Conservation (phyloP, 2,329 filamentous ascomycete genomes). For the Elsinoe perseae region DNA sequence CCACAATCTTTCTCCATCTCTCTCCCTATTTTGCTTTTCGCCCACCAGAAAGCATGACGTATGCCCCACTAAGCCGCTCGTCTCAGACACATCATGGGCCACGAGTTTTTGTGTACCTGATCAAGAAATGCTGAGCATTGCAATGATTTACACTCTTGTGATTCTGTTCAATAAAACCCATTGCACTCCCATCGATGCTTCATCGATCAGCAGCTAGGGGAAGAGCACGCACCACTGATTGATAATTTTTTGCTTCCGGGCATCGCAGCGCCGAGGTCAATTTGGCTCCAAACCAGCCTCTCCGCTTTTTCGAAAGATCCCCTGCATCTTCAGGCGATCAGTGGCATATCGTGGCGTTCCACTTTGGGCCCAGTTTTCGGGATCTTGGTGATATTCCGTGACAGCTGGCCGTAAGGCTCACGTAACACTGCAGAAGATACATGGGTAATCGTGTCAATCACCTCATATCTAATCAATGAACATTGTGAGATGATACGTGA, state of each 20-base stretch:
- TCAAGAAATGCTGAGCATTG: background rate
- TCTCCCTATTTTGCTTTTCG: background rate
- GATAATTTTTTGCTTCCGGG: constrained; percentile 15
- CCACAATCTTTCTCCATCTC: background rate
- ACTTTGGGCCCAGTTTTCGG: constrained; percentile 3
- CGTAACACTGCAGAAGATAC: constrained; percentile 5
- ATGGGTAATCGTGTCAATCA: background rate
- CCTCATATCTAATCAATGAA: background rate
- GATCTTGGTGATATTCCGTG: background rate
- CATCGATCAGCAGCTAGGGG: background rate
- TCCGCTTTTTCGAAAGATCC: constrained; percentile 3
- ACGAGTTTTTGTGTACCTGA: background rate
- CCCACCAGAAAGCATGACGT: constrained; percentile 5
- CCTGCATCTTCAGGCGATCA: background rate
- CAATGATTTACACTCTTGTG: background rate
- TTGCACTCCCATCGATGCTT: background rate
- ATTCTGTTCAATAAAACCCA: too few species aligned
- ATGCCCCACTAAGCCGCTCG: constrained; percentile 5
- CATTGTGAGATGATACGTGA: background rate
- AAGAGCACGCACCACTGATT: constrained; percentile 14
- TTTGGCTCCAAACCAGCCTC: background rate
- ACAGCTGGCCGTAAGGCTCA: constrained; percentile 2
- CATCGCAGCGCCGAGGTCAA: background rate
- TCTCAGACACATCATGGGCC: background rate
- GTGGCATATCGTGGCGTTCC: constrained; percentile 1